phyloP scores from a whole-genome alignment of 306 rosid genomes.

The Quercus engelmannii region DNA sequence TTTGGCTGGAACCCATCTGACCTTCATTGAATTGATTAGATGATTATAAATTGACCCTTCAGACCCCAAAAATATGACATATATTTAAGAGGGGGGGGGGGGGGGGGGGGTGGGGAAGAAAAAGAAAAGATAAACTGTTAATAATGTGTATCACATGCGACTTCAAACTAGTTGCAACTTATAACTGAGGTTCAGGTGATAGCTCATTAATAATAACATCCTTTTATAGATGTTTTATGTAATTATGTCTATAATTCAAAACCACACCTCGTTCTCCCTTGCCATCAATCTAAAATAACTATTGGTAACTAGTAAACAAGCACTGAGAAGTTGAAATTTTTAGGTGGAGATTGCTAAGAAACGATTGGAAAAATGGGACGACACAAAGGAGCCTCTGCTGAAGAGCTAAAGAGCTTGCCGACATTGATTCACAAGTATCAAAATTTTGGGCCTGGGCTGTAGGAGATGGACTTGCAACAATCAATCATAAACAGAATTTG shows the following conservation, averaged over 20 bases:
- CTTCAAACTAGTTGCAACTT: background rate
- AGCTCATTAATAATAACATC: too few relatives aligned
- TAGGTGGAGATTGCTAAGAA: slow-evolving; percentile 44
- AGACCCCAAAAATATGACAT: background rate
- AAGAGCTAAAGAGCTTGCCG: background rate
- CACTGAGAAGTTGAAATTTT: background rate
- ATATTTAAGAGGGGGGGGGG: too few relatives aligned
- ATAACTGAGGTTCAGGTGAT: too few relatives aligned
- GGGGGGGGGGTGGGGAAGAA: too few relatives aligned
- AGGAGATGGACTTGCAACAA: background rate
- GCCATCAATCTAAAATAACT: too few relatives aligned
- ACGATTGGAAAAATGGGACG: slow-evolving; percentile 47
- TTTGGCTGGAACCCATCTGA: background rate
- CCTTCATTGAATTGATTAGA: background rate
- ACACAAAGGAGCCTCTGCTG: slow-evolving; percentile 17
- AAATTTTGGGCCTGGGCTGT: background rate
- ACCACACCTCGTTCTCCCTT: too few relatives aligned
- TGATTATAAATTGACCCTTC: background rate
- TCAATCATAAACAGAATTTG: background rate
- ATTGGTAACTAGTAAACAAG: background rate
- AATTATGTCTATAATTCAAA: too few relatives aligned
- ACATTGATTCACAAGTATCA: background rate
- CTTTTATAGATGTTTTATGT: too few relatives aligned
- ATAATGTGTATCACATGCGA: background rate
- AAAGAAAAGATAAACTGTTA: background rate